Percentiles rank a stretch among this genome's conserved stretches.
Evolutionary conservation across 345 rosid genomes (phyloP).

Genomic region (Brassica carinata): DNA sequence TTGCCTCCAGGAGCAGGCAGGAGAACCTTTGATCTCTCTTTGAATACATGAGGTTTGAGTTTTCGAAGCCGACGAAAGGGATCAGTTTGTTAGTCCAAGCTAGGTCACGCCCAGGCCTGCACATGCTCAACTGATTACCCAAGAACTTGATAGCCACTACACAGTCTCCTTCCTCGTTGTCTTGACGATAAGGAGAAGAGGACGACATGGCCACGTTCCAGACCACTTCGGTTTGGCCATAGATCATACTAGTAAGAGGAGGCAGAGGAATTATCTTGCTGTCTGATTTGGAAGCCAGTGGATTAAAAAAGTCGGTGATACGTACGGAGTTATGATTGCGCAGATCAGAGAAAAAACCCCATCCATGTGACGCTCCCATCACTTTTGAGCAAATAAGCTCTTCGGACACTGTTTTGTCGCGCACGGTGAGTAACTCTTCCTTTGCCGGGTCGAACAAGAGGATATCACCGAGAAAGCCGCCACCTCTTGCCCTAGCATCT

Average conservation of each 20-base stretch:
- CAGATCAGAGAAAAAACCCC: background rate
- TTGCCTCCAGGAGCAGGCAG: background rate
- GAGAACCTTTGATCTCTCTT: background rate
- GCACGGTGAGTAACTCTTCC: background rate
- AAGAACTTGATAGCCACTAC: background rate
- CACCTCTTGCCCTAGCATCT: background rate
- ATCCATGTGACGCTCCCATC: background rate
- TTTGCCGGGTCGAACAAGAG: background rate
- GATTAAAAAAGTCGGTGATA: background rate
- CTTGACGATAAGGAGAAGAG: background rate
- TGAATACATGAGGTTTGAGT: background rate
- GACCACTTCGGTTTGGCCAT: background rate
- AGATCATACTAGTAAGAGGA: background rate
- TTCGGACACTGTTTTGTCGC: background rate
- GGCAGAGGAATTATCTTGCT: background rate
- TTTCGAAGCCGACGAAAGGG: background rate
- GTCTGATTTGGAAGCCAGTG: background rate
- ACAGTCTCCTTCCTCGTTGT: background rate
- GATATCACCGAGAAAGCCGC: background rate
- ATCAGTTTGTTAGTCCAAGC: background rate
- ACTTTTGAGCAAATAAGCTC: background rate
- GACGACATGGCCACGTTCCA: background rate
- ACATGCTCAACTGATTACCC: background rate
- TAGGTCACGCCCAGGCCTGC: background rate
- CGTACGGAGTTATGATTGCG: background rate